These are phyloP conservation scores for Pachyrhizus erosus DNA, from an alignment of 306 rosid species.

Conservation along the genomic window DNA sequence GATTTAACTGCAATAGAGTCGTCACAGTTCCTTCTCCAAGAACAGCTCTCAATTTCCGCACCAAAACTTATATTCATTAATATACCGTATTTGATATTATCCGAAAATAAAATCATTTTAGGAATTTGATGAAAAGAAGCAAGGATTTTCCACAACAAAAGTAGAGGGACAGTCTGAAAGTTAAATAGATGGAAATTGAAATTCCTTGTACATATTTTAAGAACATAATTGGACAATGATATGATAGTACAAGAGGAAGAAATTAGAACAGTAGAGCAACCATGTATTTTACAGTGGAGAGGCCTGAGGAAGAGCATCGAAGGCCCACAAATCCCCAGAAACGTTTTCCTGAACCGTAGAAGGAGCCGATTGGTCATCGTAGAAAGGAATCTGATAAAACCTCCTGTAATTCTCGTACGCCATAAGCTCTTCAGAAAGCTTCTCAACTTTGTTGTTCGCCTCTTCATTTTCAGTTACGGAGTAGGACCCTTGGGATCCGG, in stretches of 20 bases:
- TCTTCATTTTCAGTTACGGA: neutral
- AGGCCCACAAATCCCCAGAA: conserved; percentile 72
- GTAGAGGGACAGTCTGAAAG: no score
- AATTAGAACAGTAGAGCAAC: neutral
- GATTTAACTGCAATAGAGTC: no score
- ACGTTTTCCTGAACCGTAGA: conserved; percentile 54
- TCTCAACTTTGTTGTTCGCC: conserved; percentile 56
- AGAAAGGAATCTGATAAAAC: conserved; percentile 75
- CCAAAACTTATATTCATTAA: neutral
- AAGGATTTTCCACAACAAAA: no score
- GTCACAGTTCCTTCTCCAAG: no score
- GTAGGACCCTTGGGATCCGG: no score
- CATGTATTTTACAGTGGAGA: neutral
- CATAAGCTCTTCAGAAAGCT: conserved; percentile 81
- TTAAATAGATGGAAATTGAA: no score
- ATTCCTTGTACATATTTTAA: no score
- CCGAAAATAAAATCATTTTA: neutral
- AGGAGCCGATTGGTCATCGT: conserved; percentile 60
- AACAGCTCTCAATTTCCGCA: neutral
- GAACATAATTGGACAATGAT: no score
- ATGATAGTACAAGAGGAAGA: neutral
- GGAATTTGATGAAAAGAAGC: no score
- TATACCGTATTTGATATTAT: neutral
- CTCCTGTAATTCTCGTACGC: conserved; percentile 72
- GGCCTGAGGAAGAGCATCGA: conserved; percentile 42